These are phyloP conservation scores for Protea cynaroides DNA, from an alignment of 164 flowering plant species.

Conservation along the genomic window DNA sequence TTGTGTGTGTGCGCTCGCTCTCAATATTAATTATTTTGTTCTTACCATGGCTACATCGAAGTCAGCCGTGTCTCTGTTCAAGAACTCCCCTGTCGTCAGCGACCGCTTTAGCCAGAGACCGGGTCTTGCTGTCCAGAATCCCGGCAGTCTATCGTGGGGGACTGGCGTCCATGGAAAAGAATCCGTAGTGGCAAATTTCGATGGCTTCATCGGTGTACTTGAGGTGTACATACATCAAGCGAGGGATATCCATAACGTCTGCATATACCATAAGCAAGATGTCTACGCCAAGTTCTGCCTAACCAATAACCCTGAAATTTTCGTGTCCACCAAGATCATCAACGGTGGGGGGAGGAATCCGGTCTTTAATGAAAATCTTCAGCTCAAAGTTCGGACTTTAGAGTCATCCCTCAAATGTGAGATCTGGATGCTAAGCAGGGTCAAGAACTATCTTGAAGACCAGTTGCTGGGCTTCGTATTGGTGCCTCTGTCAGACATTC, in stretches of 20 bases:
- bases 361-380: slow-evolving; percentile 46
- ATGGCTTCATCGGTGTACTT: slow-evolving; percentile 35
- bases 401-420: slow-evolving; percentile 63
- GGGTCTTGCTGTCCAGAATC: slow-evolving; percentile 11
- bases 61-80: slow-evolving; percentile 52
- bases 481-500: slow-evolving; percentile 59
- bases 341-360: slow-evolving; percentile 75
- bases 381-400: slow-evolving; percentile 35
- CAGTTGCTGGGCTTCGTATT: slow-evolving; percentile 68
- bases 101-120: slow-evolving; percentile 32
- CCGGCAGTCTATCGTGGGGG: slow-evolving; percentile 20
- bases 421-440: slow-evolving; percentile 78
- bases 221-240: slow-evolving; percentile 65
- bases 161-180: slow-evolving; percentile 20
- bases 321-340: slow-evolving; percentile 51
- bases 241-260: slow-evolving; percentile 69
- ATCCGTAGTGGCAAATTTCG: slow-evolving; percentile 8
- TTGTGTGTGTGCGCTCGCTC: no score
- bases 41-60: no score
- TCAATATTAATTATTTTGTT: no score
- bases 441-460: slow-evolving; percentile 63
- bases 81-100: slow-evolving; percentile 22
- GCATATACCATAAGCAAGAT: slow-evolving; percentile 82
- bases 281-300: slow-evolving; percentile 75
- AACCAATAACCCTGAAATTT: slow-evolving; percentile 54